Base-by-base conservation (phyloP, 768 basidiomycete genomes). In the Tulasnella sp. region DNA sequence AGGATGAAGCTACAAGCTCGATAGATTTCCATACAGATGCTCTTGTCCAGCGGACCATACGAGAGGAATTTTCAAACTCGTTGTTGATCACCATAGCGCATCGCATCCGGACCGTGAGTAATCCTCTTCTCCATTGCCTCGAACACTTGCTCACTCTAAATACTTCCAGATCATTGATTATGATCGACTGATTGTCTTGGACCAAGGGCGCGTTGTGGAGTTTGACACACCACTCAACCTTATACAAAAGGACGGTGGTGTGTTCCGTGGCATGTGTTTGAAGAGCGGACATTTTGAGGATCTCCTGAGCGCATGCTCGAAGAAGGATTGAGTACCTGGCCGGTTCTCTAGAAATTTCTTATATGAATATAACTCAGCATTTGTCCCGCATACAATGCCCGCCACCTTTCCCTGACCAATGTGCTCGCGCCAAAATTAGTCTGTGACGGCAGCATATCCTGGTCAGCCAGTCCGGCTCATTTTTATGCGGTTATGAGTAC, bases 1-100 rank as follows among this genome's bases (percentile, higher is more conserved):
- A 72, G 71, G 71, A 72, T 65, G 91, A 93, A 76, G 92, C 92
- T 17, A 93, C 91, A 7, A 91, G 90, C 73, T 91, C 90, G 76
- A 92, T 94, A 72, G 91, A 93, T 77, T 90, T 94, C 76, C 89
- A 87, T 14, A 94, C 94, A 47, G 95, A 95, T 76, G 86, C 90
- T 8, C 94, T 94, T 81, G 96, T 96, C 71, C 94, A 96, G 78
- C 83, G 86, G 36, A 90, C 94, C 0, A 95, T 97, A 62, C 83
- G 94, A 6, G 89, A 90, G 75, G 92, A 96, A 76, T 96, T 96
- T 78, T 86, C 83, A 6, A 84, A 87, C 52, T 90, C 89, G 9
- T 78, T 77, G 74, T 66, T 74, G 74, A 77, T 64, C 76, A 72
- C 71, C 86, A 88, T 92, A 66, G 90, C 90, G 0, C 90, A 92